A percentile compares a stretch with the other conserved stretches of the same genome.
Evolutionary conservation across 1,284 basidiomycete genomes (phyloP).

Genomic region (Austropuccinia psidii): DNA sequence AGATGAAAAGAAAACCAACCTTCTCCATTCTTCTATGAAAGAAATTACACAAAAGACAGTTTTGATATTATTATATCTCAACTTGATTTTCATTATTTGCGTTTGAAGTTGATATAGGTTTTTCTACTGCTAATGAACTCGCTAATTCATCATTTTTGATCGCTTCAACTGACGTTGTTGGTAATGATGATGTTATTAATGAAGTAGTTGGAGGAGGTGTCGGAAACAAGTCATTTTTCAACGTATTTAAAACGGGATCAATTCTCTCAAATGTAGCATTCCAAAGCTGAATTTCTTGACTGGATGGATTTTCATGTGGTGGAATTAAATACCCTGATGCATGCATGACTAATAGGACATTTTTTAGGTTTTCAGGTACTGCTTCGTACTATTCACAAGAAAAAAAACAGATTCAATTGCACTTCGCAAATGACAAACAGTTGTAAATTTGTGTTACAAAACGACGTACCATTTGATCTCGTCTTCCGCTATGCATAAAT

Average conservation of each 20-base stretch:
- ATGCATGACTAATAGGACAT: conserved; percentile 92
- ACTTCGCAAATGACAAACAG: not conserved
- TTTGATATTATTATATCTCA: no score
- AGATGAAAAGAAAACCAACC: no score
- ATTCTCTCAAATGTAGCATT: conserved; percentile 70
- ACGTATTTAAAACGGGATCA: conserved; percentile 79
- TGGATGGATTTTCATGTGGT: conserved; percentile 57
- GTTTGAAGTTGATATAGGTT: no score
- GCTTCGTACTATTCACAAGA: conserved; percentile 66
- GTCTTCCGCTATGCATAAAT: conserved; percentile 73
- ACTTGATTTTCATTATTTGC: no score
- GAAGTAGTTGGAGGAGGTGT: not conserved
- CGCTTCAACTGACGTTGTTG: no score
- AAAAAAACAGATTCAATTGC: not conserved
- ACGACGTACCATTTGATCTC: conserved; percentile 70
- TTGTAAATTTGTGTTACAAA: conserved; percentile 20
- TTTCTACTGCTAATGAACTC: no score
- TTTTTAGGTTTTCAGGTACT: conserved; percentile 91
- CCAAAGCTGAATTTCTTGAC: conserved; percentile 71
- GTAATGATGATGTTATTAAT: no score
- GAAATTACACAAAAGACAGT: no score
- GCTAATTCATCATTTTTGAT: no score
- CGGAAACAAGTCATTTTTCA: conserved; percentile 60
- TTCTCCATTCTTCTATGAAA: no score
- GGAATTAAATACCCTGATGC: conserved; percentile 72